Evolutionary conservation across 2,329 filamentous ascomycete genomes (phyloP).

Genomic region (Tolypocladium album): DNA sequence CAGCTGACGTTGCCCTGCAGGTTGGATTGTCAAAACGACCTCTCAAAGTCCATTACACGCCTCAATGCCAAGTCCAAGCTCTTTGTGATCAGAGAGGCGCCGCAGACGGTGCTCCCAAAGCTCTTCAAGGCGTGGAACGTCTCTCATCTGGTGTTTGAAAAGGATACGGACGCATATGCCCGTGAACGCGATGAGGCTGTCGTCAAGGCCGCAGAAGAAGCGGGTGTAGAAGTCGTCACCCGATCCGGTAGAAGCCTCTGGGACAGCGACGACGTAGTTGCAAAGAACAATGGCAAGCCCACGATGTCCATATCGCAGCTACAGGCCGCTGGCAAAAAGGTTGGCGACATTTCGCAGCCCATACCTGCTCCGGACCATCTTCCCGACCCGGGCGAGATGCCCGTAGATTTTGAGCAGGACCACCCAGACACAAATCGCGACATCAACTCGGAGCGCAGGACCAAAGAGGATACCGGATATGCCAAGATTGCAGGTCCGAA

Average conservation of each 20-base stretch:
- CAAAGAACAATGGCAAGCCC: constrained; percentile 54
- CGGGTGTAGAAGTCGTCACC: constrained; percentile 58
- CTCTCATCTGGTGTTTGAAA: constrained; percentile 69
- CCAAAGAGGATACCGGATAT: constrained; percentile 46
- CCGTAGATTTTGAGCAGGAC: constrained; percentile 47
- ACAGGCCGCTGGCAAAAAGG: constrained; percentile 48
- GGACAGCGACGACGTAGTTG: constrained; percentile 60
- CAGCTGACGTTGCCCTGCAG: constrained; percentile 20
- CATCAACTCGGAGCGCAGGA: constrained; percentile 46
- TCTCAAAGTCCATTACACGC: constrained; percentile 55
- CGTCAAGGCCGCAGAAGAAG: constrained; percentile 44
- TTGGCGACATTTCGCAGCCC: constrained; percentile 51
- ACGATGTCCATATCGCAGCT: constrained; percentile 67
- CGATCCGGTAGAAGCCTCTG: constrained; percentile 58
- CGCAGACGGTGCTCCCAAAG: constrained; percentile 60
- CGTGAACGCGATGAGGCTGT: constrained; percentile 52
- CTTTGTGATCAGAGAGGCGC: constrained; percentile 60
- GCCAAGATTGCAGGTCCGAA: constrained; percentile 52
- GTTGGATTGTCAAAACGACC: constrained; percentile 62
- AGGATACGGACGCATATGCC: constrained; percentile 66
- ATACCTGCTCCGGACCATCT: constrained; percentile 47
- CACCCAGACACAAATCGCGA: constrained; percentile 41
- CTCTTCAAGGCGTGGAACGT: constrained; percentile 64
- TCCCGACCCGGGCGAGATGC: constrained; percentile 55
- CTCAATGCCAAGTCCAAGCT: constrained; percentile 63